These are phyloP conservation scores for Quercus tomentella DNA, from an alignment of 331 rosid genomes.

Conservation along the genomic window DNA sequence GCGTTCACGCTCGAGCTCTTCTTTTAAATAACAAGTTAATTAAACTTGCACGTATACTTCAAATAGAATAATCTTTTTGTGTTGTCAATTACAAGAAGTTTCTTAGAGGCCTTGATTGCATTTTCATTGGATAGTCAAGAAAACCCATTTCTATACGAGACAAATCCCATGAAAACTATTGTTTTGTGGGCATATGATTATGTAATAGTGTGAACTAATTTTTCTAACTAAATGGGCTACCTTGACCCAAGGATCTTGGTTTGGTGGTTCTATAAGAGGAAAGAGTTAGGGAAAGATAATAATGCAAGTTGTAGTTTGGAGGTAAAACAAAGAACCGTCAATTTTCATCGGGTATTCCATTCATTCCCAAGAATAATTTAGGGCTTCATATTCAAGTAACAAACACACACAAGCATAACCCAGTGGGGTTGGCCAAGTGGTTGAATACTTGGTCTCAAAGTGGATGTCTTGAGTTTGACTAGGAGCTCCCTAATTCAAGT, in stretches of 20 bases:
- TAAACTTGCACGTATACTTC: conserved; percentile 20
- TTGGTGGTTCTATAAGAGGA: not conserved
- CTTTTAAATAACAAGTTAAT: conserved; percentile 25
- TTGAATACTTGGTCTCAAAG: too few relatives aligned
- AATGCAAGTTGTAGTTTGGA: not conserved
- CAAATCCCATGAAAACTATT: conserved; percentile 31
- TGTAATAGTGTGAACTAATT: not conserved
- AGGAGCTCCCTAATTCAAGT: too few relatives aligned
- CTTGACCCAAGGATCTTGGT: conserved; percentile 13
- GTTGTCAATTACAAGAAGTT: conserved; percentile 31
- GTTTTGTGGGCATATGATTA: not conserved
- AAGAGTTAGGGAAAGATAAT: not conserved
- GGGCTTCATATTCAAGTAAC: too few relatives aligned
- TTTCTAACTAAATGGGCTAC: conserved; percentile 10
- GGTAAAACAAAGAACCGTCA: not conserved
- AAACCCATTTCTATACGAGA: conserved; percentile 20
- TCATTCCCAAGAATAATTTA: too few relatives aligned
- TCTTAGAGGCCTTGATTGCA: conserved; percentile 11
- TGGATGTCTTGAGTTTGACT: too few relatives aligned
- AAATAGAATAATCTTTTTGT: conserved; percentile 5
- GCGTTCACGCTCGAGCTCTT: conserved; percentile 12
- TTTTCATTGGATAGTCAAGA: conserved; percentile 26
- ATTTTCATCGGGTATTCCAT: conserved; percentile 14
- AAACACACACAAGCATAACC: too few relatives aligned
- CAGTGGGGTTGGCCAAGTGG: too few relatives aligned